A percentile compares a stretch with the other conserved stretches of the same genome.
Conservation (phyloP, 2,329 filamentous ascomycete genomes). For the Sporothrix mexicana region DNA sequence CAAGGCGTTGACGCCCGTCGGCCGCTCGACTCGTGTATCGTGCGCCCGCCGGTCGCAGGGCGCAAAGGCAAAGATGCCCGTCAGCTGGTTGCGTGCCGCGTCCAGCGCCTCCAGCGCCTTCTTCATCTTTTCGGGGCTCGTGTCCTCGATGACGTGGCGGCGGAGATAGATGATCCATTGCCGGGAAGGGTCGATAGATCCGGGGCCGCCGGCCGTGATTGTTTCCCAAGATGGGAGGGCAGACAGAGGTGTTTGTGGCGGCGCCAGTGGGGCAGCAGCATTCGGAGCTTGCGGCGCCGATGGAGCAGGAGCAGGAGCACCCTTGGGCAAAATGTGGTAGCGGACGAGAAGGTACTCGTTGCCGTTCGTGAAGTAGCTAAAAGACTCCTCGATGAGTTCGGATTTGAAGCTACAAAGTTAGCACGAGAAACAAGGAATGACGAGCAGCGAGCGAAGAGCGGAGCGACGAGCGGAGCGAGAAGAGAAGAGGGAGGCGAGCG, state of each 20-base stretch:
- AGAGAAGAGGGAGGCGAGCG: background rate
- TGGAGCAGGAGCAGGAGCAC: background rate
- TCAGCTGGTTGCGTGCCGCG: constrained; percentile 53
- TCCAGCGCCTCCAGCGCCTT: constrained; percentile 60
- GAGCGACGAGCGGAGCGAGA: background rate
- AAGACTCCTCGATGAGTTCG: constrained; percentile 60
- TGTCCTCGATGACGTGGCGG: constrained; percentile 60
- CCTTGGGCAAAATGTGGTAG: constrained; percentile 49
- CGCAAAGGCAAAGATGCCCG: constrained; percentile 60
- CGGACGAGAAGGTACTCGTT: constrained; percentile 60
- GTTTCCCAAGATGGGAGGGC: constrained; percentile 54
- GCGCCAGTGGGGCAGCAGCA: constrained; percentile 33
- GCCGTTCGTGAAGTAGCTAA: constrained; percentile 60
- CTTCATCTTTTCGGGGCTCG: constrained; percentile 62
- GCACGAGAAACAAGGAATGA: background rate
- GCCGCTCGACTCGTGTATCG: constrained; percentile 54
- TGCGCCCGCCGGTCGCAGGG: constrained; percentile 58
- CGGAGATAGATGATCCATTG: constrained; percentile 64
- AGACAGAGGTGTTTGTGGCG: constrained; percentile 43
- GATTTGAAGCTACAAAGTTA: constrained; percentile 53
- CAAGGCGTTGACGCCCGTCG: constrained; percentile 9
- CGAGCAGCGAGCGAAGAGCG: background rate
- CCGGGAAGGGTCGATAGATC: constrained; percentile 52
- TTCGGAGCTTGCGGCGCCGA: no score
- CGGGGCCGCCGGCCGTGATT: constrained; percentile 41